Conservation (phyloP, 441 rosid genomes). For the Mallotus japonicus region DNA sequence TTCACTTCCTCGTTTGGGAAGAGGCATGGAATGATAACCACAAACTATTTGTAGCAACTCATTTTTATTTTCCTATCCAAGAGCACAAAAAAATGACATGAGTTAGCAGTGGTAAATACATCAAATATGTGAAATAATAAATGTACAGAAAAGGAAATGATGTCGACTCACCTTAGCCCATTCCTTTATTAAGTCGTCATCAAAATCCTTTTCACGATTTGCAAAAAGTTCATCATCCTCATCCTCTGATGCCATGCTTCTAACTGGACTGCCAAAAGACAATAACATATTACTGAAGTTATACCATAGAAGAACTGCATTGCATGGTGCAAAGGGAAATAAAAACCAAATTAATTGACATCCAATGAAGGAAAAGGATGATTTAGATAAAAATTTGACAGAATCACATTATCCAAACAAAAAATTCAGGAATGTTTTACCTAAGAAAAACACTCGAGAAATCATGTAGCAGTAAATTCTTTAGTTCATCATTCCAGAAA, state of each 20-base stretch:
- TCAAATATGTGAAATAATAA: constrained; percentile 9
- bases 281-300: constrained; percentile 41
- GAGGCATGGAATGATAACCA: constrained; percentile 68
- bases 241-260: constrained; percentile 68
- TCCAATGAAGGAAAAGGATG: not conserved
- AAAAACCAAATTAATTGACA: constrained; percentile 6
- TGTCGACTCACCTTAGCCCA: constrained; percentile 87
- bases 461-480: constrained; percentile 8
- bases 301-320: not conserved
- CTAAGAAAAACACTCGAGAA: not conserved
- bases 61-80: constrained; percentile 74
- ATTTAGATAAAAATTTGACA: not conserved
- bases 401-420: not conserved
- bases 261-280: constrained; percentile 90
- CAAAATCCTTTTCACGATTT: constrained; percentile 53
- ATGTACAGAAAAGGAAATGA: constrained; percentile 15
- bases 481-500: constrained; percentile 13
- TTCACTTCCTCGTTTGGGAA: constrained; percentile 66
- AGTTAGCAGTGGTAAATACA: constrained; percentile 24
- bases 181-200: constrained; percentile 68
- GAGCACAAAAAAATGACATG: constrained; percentile 20
- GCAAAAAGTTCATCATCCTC: constrained; percentile 56
- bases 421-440: not conserved
- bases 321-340: constrained; percentile 12
- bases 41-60: constrained; percentile 78